Conservation (phyloP, 1,284 basidiomycete species). For the Tilletia walkeri region DNA sequence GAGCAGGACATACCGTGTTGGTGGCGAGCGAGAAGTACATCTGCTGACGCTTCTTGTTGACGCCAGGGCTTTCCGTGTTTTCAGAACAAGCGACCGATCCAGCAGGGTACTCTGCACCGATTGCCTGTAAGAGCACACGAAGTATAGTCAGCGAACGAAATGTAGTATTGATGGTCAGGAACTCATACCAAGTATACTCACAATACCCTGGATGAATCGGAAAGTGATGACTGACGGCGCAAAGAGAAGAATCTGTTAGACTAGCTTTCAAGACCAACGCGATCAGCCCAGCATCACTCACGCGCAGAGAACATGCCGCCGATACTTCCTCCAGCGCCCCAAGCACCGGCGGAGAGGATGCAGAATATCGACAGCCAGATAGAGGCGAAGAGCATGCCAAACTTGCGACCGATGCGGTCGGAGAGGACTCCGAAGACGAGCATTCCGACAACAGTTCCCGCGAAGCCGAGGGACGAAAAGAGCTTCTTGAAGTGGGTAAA, state of each 20-base stretch:
- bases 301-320: slow-evolving; percentile 74
- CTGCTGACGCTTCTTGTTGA: slow-evolving; percentile 76
- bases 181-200: not conserved
- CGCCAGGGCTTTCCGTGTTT: slow-evolving; percentile 72
- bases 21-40: slow-evolving; percentile 81
- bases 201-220: slow-evolving; percentile 58
- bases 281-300: slow-evolving; percentile 40
- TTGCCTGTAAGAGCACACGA: slow-evolving; percentile 20
- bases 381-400: slow-evolving; percentile 69
- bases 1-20: slow-evolving; percentile 60
- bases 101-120: slow-evolving; percentile 86
- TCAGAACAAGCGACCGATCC: slow-evolving; percentile 89
- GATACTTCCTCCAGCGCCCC: slow-evolving; percentile 72
- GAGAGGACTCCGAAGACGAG: slow-evolving; percentile 63
- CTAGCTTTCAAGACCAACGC: not conserved
- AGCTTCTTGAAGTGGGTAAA: slow-evolving; percentile 31
- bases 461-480: slow-evolving; percentile 50
- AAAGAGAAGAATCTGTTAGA: not conserved
- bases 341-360: slow-evolving; percentile 73
- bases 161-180: not conserved
- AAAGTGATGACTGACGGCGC: slow-evolving; percentile 60
- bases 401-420: slow-evolving; percentile 63
- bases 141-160: not conserved
- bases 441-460: slow-evolving; percentile 68
- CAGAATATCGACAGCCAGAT: slow-evolving; percentile 43